Base-by-base conservation (phyloP, 1,284 basidiomycete species). In the Moniliophthora roreri region DNA sequence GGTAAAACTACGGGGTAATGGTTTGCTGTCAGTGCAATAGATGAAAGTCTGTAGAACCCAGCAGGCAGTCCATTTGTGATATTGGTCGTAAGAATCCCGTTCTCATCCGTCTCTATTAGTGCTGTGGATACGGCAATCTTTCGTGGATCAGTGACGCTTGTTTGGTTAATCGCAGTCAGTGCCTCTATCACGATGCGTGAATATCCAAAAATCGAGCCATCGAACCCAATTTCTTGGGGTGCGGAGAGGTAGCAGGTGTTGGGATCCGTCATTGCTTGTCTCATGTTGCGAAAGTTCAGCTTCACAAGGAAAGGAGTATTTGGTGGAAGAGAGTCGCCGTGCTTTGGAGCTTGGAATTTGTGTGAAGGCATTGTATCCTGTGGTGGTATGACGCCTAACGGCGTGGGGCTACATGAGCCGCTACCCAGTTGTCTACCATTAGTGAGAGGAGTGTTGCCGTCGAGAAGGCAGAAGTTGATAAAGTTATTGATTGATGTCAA, bases 401-500 rank as follows among this genome's bases (percentile, higher is more conserved):
- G 41, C 15, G 24, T 24, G 9, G 41, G 41, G 23, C 24, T 44
- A 26, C 41, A 44, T n/a, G 41, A 4, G 6, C 23, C 41, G 3
- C 15, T 24, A 24, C 23, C 20, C 9, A 4, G 6, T 24, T 44
- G 41, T 26, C 24, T 18, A 21, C 20, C 41, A 44, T 26, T 44
- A 10, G 41, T 26, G 20, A 44, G 9, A 24, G 20, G 18, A 11
- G 15, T 23, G 23, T 6, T 21, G 15, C 9, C 24, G 24, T 32
- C 28, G 6, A 32, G 28, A 15, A 51, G 39, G 40, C 50, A 51
- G 20, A 16, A 44, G 34, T 51, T 51, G 10, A 51, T 51, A 28
- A 42, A 51, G 40, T 51, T 51, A 34, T 51, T 51, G 21, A 15
- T 44, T 3, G 50, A 51, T 18, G 50, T 44, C 23, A 44, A 20